Evolutionary conservation across 768 basidiomycete species (phyloP), one percentile per base, ranked within the genome.

Genomic region (Coprinopsis marcescibilis): DNA sequence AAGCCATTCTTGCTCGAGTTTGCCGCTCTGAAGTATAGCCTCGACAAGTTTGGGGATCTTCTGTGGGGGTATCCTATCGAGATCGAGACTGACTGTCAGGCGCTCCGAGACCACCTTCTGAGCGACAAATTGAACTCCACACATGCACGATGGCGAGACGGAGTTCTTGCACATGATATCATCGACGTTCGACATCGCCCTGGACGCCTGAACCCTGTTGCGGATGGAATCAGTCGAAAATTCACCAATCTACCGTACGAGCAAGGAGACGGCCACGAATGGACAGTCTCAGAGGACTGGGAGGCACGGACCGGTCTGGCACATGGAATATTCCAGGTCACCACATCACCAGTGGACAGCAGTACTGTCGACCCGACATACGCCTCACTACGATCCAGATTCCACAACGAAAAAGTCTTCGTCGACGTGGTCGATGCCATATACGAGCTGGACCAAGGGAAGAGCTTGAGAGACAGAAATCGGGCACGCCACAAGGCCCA

Each of bases 51-150:
- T 44, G 42, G 54, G 1, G 53, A 66, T 35, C 55, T 54, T 1
- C 51, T 64, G 0, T 65, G 52, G 41, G 60, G 64, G 0, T 65
- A 54, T 24, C 65, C 62, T 0, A 43, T 70, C 0, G 59, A 66
- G 32, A 39, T 70, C 13, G 59, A 65, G 40, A 70, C 65, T 0
- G 68, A 70, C 51, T 69, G 67, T 48, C 57, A 64, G 26, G 66
- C 66, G 1, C 55, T 70, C 1, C 38, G 60, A 3, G 64, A 69
- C 40, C 30, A 60, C 1, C 51, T 71, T 0, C 3, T 55, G 1
- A 64, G 52, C 40, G 55, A 63, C 20, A 57, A 49, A 26, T 52
- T 64, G 10, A 61, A 47, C 26, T 50, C 59, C 1, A 59, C 62
- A 12, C 68, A 68, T 46, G 60, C 63, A 6, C 49, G 62, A 1